These are phyloP conservation scores for Globisporangium sylvaticum DNA, from an alignment of 352 stramenopile genomes.

Conservation along the genomic window DNA sequence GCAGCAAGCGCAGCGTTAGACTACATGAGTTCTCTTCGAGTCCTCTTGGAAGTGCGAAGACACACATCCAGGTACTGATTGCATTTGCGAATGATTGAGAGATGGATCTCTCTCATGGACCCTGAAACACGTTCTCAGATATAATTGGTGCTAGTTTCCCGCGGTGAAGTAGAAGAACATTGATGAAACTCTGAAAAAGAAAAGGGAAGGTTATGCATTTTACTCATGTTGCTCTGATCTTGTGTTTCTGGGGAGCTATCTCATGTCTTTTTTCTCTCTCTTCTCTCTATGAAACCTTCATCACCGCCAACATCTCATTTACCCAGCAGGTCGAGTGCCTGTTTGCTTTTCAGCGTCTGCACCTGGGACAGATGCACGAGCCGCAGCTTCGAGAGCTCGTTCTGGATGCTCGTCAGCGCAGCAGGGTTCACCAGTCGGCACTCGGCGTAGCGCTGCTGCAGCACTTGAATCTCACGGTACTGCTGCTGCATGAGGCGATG, in stretches of 20 bases:
- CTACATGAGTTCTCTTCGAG: background rate
- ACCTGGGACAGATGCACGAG: slow-evolving; percentile 82
- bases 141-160: background rate
- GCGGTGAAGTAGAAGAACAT: background rate
- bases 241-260: background rate
- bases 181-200: background rate
- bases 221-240: background rate
- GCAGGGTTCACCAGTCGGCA: slow-evolving; percentile 65
- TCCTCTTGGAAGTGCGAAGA: background rate
- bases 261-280: background rate
- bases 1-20: slow-evolving; percentile 22
- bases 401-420: slow-evolving; percentile 75
- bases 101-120: slow-evolving; percentile 4
- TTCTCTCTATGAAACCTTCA: background rate
- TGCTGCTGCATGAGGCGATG: slow-evolving; percentile 86
- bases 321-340: slow-evolving; percentile 66
- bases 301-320: slow-evolving; percentile 30
- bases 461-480: slow-evolving; percentile 82
- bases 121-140: background rate
- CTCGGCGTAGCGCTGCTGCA: slow-evolving; percentile 84
- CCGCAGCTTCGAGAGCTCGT: slow-evolving; percentile 80
- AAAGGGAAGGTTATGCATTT: slow-evolving; percentile 4
- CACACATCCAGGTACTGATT: background rate
- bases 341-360: slow-evolving; percentile 84
- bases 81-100: slow-evolving; percentile 5